These are phyloP conservation scores for Entoloma clypeatum DNA, from an alignment of 1,284 basidiomycete genomes.

Conservation along the genomic window DNA sequence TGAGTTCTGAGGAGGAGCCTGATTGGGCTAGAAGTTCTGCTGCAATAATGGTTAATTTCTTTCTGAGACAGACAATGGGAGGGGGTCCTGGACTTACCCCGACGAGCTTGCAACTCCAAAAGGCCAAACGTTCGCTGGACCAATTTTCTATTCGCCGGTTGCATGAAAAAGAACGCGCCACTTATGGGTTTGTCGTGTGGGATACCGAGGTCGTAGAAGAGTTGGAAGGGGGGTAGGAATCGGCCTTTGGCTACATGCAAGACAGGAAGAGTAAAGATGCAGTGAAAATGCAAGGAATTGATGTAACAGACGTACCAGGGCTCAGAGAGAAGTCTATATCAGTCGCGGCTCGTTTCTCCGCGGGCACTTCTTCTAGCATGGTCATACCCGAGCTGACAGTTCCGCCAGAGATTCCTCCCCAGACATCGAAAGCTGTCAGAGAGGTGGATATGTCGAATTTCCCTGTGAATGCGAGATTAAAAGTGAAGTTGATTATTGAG, in stretches of 20 bases:
- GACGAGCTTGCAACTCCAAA: conserved; percentile 39
- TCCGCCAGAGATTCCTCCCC: conserved; percentile 66
- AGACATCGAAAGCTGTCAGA: conserved; percentile 46
- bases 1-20: conserved; percentile 3
- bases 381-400: conserved; percentile 56
- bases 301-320: conserved; percentile 39
- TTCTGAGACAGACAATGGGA: conserved; percentile 6
- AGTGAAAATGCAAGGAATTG: background rate
- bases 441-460: conserved; percentile 30
- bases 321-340: conserved; percentile 49
- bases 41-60: conserved; percentile 1
- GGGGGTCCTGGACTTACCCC: conserved; percentile 13
- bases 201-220: conserved; percentile 48
- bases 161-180: conserved; percentile 66
- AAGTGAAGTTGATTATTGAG: background rate
- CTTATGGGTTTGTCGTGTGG: conserved; percentile 38
- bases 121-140: conserved; percentile 82
- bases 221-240: conserved; percentile 31
- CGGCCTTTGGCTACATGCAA: conserved; percentile 38
- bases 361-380: conserved; percentile 46
- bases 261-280: conserved; percentile 3
- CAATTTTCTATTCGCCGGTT: conserved; percentile 55
- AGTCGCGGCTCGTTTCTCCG: conserved; percentile 31
- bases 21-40: background rate
- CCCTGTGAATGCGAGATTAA: conserved; percentile 11